These are phyloP conservation scores for Plantago ovata DNA, from an alignment of 257 asterid genomes.

Conservation along the genomic window DNA sequence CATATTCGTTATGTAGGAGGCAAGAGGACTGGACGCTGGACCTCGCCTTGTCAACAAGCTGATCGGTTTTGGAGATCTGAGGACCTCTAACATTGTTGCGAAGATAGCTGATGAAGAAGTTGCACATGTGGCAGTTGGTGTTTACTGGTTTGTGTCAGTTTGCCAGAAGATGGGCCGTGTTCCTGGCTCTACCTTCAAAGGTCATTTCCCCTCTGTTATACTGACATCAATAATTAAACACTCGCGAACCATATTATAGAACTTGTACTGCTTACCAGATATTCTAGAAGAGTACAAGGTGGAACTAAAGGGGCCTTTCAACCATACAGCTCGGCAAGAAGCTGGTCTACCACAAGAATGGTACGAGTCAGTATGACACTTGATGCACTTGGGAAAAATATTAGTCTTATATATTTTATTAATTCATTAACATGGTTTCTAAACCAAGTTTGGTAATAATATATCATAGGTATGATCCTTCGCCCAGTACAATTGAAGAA, in stretches of 20 bases:
- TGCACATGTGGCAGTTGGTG: slow-evolving; percentile 94
- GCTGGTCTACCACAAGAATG: slow-evolving; percentile 91
- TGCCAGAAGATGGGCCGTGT: slow-evolving; percentile 67
- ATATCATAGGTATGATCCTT: slow-evolving; percentile 71
- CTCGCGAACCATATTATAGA: background rate
- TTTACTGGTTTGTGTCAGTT: slow-evolving; percentile 76
- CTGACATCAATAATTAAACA: background rate
- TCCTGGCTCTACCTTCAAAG: slow-evolving; percentile 74
- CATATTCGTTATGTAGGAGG: slow-evolving; percentile 50
- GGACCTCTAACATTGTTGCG: slow-evolving; percentile 76
- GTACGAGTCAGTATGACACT: no score
- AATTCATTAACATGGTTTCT: background rate
- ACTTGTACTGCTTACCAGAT: slow-evolving; percentile 28
- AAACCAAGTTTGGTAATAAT: slow-evolving; percentile 9
- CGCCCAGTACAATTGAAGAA: slow-evolving; percentile 28
- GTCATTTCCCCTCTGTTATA: slow-evolving; percentile 24
- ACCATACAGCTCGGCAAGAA: slow-evolving; percentile 67
- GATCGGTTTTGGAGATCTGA: slow-evolving; percentile 75
- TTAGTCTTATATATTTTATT: background rate
- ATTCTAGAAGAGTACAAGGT: slow-evolving; percentile 72
- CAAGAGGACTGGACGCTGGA: slow-evolving; percentile 97
- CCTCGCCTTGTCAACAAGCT: slow-evolving; percentile 85
- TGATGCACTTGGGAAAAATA: slow-evolving; percentile 2
- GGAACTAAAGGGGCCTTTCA: slow-evolving; percentile 89
- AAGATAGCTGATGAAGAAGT: slow-evolving; percentile 92